A percentile compares a stretch with the other conserved stretches of the same genome.
Conservation (phyloP, 2,329 filamentous ascomycete species). For the Furcasterigmium sp. region DNA sequence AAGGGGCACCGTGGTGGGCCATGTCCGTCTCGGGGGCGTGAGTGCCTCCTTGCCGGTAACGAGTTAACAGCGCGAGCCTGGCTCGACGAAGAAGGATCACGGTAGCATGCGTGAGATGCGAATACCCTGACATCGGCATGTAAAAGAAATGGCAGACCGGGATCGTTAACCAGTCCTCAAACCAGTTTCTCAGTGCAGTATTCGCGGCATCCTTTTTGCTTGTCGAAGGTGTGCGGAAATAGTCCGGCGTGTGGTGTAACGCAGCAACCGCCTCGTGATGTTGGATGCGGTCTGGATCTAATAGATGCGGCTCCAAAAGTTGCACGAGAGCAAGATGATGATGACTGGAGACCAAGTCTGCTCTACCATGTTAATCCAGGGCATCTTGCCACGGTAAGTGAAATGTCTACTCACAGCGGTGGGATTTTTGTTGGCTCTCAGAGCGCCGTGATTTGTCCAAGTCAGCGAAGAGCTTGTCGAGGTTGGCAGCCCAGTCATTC, state of each 20-base stretch:
- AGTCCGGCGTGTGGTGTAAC: constrained; percentile 7
- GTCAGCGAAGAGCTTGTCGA: constrained; percentile 8
- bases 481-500: constrained; percentile 5
- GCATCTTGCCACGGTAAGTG: background rate
- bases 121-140: constrained; percentile 8
- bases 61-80: constrained; percentile 6
- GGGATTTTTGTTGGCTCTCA: background rate
- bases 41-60: constrained; percentile 5
- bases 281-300: constrained; percentile 3
- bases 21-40: constrained; percentile 1
- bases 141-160: constrained; percentile 4
- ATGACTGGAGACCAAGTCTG: constrained; percentile 9
- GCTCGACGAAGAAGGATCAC: constrained; percentile 7
- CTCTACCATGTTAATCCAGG: constrained; percentile 1
- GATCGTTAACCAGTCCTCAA: constrained; percentile 11
- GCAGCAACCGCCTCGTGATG: constrained; percentile 5
- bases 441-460: constrained; percentile 3
- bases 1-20: background rate
- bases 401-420: constrained; percentile 1
- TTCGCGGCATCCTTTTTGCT: constrained; percentile 5
- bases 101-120: constrained; percentile 6
- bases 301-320: constrained; percentile 8
- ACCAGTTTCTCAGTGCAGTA: constrained; percentile 45
- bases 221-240: constrained; percentile 5
- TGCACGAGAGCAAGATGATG: constrained; percentile 7